Evolutionary conservation across 1,284 basidiomycete species (phyloP).

Genomic region (Ustilago tritici): DNA sequence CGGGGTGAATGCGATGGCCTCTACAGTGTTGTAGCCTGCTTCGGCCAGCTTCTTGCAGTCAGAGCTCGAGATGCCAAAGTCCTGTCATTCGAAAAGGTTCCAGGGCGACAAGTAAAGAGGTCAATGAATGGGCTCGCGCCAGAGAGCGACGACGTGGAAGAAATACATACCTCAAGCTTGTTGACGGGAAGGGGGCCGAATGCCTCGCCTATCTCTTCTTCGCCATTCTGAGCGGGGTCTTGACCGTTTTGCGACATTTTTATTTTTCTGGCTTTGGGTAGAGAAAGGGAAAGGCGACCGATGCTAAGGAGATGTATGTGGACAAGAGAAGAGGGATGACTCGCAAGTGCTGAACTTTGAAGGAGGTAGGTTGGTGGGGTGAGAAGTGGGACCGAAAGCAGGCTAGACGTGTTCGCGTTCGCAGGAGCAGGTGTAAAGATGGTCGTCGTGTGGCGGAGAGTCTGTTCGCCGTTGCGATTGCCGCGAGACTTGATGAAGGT

Average conservation of each 20-base stretch:
- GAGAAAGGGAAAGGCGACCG: not conserved
- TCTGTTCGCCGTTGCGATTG: not conserved
- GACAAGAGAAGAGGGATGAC: not conserved
- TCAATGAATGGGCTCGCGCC: not conserved
- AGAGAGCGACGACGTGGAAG: not conserved
- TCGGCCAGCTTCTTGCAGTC: constrained; percentile 97
- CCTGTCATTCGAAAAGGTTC: constrained; percentile 70
- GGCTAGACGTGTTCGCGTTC: not conserved
- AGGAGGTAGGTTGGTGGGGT: not conserved
- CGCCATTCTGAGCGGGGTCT: constrained; percentile 34
- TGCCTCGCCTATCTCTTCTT: constrained; percentile 54
- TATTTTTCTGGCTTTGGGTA: not conserved
- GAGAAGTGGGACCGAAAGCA: not conserved
- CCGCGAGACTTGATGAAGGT: constrained; percentile 2
- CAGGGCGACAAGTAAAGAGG: no score
- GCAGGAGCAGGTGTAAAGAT: not conserved
- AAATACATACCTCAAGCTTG: constrained; percentile 59
- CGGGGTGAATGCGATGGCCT: constrained; percentile 95
- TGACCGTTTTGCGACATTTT: constrained; percentile 43
- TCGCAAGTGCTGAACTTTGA: not conserved
- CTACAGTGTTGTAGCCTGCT: constrained; percentile 91
- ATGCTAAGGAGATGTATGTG: not conserved
- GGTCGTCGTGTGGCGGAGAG: not conserved
- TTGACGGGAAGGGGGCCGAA: constrained; percentile 59
- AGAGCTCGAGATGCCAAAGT: constrained; percentile 88